Conservation (phyloP, 164 flowering plant genomes). For the Piper betle region DNA sequence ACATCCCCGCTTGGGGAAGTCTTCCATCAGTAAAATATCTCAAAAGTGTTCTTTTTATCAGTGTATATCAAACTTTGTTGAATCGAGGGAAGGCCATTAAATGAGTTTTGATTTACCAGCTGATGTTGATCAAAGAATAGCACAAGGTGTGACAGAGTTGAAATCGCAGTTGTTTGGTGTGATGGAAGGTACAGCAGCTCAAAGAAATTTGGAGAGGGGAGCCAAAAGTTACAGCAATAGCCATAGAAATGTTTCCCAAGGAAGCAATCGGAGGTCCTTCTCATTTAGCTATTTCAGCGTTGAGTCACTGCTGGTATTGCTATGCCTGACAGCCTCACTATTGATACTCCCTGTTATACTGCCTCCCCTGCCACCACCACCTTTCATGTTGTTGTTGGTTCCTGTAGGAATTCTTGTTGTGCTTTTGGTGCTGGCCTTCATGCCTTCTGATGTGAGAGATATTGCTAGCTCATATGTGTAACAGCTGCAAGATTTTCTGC, state of each 20-base stretch:
- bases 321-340: constrained; percentile 53
- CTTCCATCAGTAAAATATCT: background rate
- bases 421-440: constrained; percentile 61
- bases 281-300: constrained; percentile 41
- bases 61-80: background rate
- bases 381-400: constrained; percentile 63
- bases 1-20: background rate
- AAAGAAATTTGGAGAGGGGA: constrained; percentile 10
- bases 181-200: constrained; percentile 21
- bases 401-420: constrained; percentile 56
- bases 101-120: constrained; percentile 15
- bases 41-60: background rate
- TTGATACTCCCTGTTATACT: constrained; percentile 64
- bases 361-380: constrained; percentile 94
- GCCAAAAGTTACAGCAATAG: constrained; percentile 8
- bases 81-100: background rate
- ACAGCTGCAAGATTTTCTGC: background rate
- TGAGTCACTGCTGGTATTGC: constrained; percentile 46
- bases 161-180: constrained; percentile 8
- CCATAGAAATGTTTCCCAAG: constrained; percentile 15
- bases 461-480: constrained; percentile 34
- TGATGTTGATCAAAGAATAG: constrained; percentile 9
- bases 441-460: constrained; percentile 47
- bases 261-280: constrained; percentile 15
- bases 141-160: constrained; percentile 9